Conservation (phyloP, 164 flowering plant genomes). For the Amborella trichopoda region DNA sequence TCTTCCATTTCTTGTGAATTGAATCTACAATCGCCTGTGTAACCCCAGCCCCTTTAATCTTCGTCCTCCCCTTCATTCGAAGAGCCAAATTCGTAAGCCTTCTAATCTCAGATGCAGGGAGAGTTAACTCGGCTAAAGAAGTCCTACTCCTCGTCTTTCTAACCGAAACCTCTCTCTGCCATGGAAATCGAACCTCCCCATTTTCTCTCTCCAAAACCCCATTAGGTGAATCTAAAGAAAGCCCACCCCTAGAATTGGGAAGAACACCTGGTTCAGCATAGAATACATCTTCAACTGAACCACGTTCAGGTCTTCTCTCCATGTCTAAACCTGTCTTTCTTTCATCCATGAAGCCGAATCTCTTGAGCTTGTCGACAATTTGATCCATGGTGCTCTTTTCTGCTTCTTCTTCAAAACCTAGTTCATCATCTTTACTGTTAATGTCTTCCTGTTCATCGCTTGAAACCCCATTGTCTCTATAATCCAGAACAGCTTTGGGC, state of each 20-base stretch:
- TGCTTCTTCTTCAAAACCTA: slow-evolving; percentile 13
- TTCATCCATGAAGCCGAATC: slow-evolving; percentile 48
- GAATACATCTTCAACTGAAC: slow-evolving; percentile 81
- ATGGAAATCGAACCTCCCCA: slow-evolving; percentile 60
- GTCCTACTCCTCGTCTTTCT: slow-evolving; percentile 26
- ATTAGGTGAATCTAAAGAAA: slow-evolving; percentile 39
- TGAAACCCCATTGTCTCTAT: slow-evolving; percentile 16
- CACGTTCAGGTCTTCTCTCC: slow-evolving; percentile 39
- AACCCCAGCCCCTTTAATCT: slow-evolving; percentile 61
- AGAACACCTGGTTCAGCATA: slow-evolving; percentile 77
- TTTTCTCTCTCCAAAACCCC: slow-evolving; percentile 25
- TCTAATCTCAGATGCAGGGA: slow-evolving; percentile 62
- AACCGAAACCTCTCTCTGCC: slow-evolving; percentile 51
- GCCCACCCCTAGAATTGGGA: slow-evolving; percentile 71
- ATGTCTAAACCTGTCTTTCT: slow-evolving; percentile 12
- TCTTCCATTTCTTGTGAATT: slow-evolving; percentile 80
- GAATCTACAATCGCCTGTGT: slow-evolving; percentile 56
- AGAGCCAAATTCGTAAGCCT: slow-evolving; percentile 64
- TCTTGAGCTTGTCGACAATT: slow-evolving; percentile 77
- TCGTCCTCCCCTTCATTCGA: slow-evolving; percentile 42
- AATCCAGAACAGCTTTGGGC: slow-evolving; percentile 33
- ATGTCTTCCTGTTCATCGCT: slow-evolving; percentile 18
- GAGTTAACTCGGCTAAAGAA: slow-evolving; percentile 63
- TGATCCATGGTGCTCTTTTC: slow-evolving; percentile 74
- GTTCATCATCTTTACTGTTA: background rate